Evolutionary conservation across 805 yeast species (phyloP).

Genomic region (Debaryomyces prosopidis): DNA sequence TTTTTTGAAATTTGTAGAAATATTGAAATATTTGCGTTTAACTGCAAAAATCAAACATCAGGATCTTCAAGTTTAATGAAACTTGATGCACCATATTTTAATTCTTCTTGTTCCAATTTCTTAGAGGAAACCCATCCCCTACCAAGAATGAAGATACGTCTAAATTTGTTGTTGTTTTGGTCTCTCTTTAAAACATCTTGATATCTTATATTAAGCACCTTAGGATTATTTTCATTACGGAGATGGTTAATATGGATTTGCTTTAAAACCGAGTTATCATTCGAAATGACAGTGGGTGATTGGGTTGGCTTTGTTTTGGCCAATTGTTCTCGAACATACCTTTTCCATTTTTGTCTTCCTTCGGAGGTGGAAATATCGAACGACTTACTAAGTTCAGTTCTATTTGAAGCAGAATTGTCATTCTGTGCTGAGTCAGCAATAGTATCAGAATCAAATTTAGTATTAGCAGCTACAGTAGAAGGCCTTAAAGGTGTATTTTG

Average conservation of each 20-base stretch:
- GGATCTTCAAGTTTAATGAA: not conserved
- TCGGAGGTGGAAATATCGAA: constrained; percentile 30
- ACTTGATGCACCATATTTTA: constrained; percentile 12
- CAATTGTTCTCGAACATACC: constrained; percentile 13
- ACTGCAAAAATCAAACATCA: no score
- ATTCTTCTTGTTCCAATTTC: constrained; percentile 16
- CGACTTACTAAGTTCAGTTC: not conserved
- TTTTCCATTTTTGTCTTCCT: constrained; percentile 26
- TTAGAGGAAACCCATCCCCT: constrained; percentile 51
- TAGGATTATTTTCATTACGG: constrained; percentile 2
- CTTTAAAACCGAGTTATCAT: not conserved
- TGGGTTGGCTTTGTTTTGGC: not conserved
- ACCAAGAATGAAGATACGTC: constrained; percentile 48
- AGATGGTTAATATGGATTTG: not conserved
- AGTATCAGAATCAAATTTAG: not conserved
- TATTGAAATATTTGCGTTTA: no score
- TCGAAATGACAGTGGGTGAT: not conserved
- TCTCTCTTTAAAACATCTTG: constrained; percentile 23
- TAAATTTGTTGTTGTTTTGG: constrained; percentile 39
- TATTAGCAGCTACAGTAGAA: not conserved
- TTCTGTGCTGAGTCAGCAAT: no score
- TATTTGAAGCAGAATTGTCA: not conserved
- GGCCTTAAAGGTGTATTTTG: not conserved
- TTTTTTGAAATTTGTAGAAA: no score
- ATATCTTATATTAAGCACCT: constrained; percentile 10